Conservation (phyloP, 2,329 filamentous ascomycete genomes). For the Cordyceps fumosorosea region DNA sequence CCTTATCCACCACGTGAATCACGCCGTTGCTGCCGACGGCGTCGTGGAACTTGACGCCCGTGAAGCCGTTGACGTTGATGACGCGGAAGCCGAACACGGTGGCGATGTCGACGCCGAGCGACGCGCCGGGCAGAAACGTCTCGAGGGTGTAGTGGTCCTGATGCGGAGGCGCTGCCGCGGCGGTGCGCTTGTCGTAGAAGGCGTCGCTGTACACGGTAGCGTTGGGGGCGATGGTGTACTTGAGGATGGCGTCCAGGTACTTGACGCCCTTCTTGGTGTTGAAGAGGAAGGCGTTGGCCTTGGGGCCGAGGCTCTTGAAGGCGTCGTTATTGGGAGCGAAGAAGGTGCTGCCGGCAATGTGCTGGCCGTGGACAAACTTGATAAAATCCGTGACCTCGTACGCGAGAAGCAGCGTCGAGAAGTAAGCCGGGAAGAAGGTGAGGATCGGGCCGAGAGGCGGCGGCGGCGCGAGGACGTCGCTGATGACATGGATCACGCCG, state of each 20-base stretch:
- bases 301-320: slow-evolving; percentile 67
- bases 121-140: slow-evolving; percentile 61
- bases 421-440: slow-evolving; percentile 64
- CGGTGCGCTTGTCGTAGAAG: slow-evolving; percentile 48
- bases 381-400: slow-evolving; percentile 68
- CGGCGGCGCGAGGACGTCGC: slow-evolving; percentile 71
- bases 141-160: slow-evolving; percentile 61
- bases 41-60: slow-evolving; percentile 60
- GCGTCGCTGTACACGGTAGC: slow-evolving; percentile 79
- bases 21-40: slow-evolving; percentile 72
- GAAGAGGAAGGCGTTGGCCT: slow-evolving; percentile 80
- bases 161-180: slow-evolving; percentile 21
- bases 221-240: slow-evolving; percentile 71
- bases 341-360: slow-evolving; percentile 59
- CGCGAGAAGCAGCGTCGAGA: slow-evolving; percentile 72
- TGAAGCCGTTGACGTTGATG: slow-evolving; percentile 71
- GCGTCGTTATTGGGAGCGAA: slow-evolving; percentile 78
- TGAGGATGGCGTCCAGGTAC: slow-evolving; percentile 69
- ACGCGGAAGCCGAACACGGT: slow-evolving; percentile 60
- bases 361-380: slow-evolving; percentile 48
- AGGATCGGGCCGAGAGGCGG: slow-evolving; percentile 48
- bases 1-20: slow-evolving; percentile 65
- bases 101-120: slow-evolving; percentile 64
- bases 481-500: slow-evolving; percentile 72
- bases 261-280: slow-evolving; percentile 62